phyloP scores from a whole-genome alignment of 2,329 filamentous ascomycete species.

The Aureobasidium zeae region DNA sequence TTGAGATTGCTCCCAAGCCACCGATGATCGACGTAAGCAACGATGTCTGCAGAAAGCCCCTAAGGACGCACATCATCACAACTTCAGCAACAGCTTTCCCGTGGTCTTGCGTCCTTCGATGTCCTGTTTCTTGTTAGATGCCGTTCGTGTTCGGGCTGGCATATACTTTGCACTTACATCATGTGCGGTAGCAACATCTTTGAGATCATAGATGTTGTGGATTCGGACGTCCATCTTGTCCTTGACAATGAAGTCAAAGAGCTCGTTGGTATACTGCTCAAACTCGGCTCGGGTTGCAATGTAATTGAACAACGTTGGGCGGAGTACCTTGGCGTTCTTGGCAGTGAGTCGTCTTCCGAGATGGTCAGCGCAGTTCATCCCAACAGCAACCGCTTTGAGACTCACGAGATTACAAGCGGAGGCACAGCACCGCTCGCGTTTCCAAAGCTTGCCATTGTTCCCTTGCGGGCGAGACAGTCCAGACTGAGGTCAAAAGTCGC shows the following conservation, averaged over 20 bases:
- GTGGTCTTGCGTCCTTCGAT: constrained; percentile 74
- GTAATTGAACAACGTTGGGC: constrained; percentile 67
- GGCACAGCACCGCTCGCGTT: constrained; percentile 73
- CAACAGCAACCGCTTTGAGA: constrained; percentile 25
- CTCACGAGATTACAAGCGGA: constrained; percentile 55
- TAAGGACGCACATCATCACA: too few species aligned
- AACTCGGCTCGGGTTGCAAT: constrained; percentile 60
- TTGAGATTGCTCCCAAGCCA: constrained; percentile 4
- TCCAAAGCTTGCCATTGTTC: constrained; percentile 67
- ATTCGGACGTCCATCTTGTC: constrained; percentile 63
- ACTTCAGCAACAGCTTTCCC: constrained; percentile 70
- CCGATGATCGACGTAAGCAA: neutral
- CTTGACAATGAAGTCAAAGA: constrained; percentile 62
- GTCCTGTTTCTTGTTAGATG: constrained; percentile 39
- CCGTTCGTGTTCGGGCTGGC: constrained; percentile 6
- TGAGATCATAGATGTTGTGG: constrained; percentile 67
- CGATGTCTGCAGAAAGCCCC: too few species aligned
- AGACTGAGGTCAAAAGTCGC: constrained; percentile 72
- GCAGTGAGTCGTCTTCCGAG: constrained; percentile 45
- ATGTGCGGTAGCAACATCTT: constrained; percentile 64
- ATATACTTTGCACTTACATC: constrained; percentile 31
- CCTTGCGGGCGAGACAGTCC: constrained; percentile 66
- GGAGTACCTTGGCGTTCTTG: constrained; percentile 69
- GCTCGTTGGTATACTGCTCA: constrained; percentile 58
- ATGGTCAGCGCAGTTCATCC: neutral